Conservation (phyloP, 148 eudicot species). For the Tetragonia tetragonoides region DNA sequence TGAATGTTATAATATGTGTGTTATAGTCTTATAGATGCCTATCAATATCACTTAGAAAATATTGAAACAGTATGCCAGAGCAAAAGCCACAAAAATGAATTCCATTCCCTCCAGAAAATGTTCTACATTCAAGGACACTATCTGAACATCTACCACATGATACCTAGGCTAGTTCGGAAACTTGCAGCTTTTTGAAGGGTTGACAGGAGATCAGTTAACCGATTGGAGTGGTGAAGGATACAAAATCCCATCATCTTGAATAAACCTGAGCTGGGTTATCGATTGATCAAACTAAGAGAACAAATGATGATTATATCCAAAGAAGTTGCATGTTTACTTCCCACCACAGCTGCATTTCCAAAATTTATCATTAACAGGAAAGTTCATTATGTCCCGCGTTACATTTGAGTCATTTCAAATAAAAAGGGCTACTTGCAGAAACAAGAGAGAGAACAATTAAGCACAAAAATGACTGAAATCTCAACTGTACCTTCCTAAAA, state of each 20-base stretch:
- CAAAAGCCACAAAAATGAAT: not conserved
- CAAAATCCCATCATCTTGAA: not conserved
- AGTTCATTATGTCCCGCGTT: not conserved
- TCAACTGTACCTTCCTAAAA: slow-evolving; percentile 72
- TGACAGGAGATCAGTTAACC: not conserved
- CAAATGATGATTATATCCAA: not conserved
- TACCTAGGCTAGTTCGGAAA: not conserved
- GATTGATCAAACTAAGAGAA: not conserved
- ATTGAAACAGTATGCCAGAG: not conserved
- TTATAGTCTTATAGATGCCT: too few species aligned
- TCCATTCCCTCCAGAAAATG: not conserved
- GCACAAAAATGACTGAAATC: not conserved
- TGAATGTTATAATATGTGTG: too few species aligned
- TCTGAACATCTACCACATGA: not conserved
- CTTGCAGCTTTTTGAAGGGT: not conserved
- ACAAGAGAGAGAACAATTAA: slow-evolving; percentile 1
- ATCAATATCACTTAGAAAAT: too few species aligned
- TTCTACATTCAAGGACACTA: not conserved
- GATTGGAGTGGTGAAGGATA: slow-evolving; percentile 1
- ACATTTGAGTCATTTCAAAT: not conserved
- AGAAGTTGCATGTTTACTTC: not conserved
- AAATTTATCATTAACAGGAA: not conserved
- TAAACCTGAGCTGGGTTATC: not conserved
- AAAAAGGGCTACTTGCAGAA: not conserved
- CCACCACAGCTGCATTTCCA: too few species aligned